Conservation (phyloP, 768 basidiomycete species). For the Amanita molliuscula region DNA sequence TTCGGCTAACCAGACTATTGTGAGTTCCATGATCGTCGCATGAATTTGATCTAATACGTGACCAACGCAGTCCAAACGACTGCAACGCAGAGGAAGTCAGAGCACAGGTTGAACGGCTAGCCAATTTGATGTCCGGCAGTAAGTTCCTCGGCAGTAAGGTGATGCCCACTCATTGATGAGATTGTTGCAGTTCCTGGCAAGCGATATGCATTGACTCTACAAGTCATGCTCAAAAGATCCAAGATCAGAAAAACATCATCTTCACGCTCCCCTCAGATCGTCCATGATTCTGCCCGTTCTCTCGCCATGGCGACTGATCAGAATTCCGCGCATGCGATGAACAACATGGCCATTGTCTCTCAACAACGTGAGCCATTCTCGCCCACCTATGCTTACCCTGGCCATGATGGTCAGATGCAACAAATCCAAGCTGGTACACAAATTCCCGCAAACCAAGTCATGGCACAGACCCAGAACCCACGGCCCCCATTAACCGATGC, state of each 20-base stretch:
- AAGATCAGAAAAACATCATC: slow-evolving; percentile 49
- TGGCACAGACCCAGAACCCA: slow-evolving; percentile 12
- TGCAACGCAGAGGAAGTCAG: slow-evolving; percentile 70
- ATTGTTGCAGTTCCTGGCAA: slow-evolving; percentile 72
- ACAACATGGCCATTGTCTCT: slow-evolving; percentile 1
- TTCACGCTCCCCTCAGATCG: slow-evolving; percentile 50
- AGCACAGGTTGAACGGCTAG: slow-evolving; percentile 68
- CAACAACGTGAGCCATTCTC: slow-evolving; percentile 42
- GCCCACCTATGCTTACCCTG: slow-evolving; percentile 39
- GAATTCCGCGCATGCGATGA: slow-evolving; percentile 12
- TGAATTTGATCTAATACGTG: slow-evolving; percentile 4
- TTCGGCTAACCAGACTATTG: slow-evolving; percentile 84
- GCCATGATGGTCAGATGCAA: slow-evolving; percentile 20
- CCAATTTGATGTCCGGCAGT: slow-evolving; percentile 73
- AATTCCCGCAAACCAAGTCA: slow-evolving; percentile 19
- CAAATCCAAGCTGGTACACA: slow-evolving; percentile 10
- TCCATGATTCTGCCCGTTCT: slow-evolving; percentile 44
- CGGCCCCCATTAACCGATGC: slow-evolving; percentile 28
- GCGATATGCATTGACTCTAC: slow-evolving; percentile 83
- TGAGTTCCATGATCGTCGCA: slow-evolving; percentile 25
- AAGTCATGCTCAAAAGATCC: slow-evolving; percentile 77
- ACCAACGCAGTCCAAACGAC: slow-evolving; percentile 59
- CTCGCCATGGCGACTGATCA: slow-evolving; percentile 27
- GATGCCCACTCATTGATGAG: not conserved
- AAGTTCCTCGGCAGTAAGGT: slow-evolving; percentile 15